phyloP scores from a whole-genome alignment of 305 asterid species.

The Fraxinus ornus region DNA sequence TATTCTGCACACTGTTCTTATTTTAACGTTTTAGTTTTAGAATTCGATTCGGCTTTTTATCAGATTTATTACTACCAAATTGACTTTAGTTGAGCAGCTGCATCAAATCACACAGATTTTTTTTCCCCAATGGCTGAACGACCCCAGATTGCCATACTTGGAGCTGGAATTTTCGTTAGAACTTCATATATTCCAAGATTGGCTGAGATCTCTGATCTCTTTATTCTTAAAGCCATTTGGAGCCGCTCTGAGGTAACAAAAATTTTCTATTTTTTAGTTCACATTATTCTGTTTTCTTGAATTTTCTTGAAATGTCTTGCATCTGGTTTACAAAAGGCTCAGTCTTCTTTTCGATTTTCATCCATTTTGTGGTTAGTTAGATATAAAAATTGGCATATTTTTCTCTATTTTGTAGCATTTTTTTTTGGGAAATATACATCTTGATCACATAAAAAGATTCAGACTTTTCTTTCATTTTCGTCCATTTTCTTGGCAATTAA shows the following conservation, averaged over 20 bases:
- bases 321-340: constrained; percentile 1
- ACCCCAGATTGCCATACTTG: constrained; percentile 75
- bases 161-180: constrained; percentile 85
- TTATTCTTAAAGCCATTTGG: constrained; percentile 75
- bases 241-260: constrained; percentile 69
- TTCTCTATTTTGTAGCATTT: not conserved
- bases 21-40: not conserved
- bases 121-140: constrained; percentile 17
- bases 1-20: no score
- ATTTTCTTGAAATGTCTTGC: not conserved
- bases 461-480: not conserved
- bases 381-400: not conserved
- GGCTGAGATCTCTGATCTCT: constrained; percentile 69
- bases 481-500: not conserved
- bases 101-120: not conserved
- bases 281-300: not conserved
- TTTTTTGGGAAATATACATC: not conserved
- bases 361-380: not conserved
- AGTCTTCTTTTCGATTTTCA: not conserved
- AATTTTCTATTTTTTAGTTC: not conserved
- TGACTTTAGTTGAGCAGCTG: not conserved
- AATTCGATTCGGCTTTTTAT: not conserved
- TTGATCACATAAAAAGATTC: not conserved
- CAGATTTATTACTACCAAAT: not conserved
- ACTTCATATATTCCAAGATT: constrained; percentile 79